Evolutionary conservation across 768 basidiomycete species (phyloP).

Genomic region (Leccinum broughii): DNA sequence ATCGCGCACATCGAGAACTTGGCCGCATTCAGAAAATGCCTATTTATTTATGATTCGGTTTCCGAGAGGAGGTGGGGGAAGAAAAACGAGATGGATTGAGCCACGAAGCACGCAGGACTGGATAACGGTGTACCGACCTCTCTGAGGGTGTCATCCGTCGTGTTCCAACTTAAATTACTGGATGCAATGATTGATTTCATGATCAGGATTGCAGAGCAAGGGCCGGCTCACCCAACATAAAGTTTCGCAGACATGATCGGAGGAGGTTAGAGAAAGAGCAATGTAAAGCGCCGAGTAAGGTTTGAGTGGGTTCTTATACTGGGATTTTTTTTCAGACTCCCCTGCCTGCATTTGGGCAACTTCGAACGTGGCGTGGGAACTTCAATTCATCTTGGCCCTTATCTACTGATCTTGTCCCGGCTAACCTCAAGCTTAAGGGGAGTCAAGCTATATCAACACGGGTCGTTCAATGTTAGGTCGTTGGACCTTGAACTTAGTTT

Average conservation of each 20-base stretch:
- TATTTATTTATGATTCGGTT: slow-evolving; percentile 18
- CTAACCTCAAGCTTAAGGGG: neutral
- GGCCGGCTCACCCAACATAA: slow-evolving; percentile 33
- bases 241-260: slow-evolving; percentile 33
- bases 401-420: slow-evolving; percentile 11
- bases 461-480: no score
- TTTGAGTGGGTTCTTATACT: slow-evolving; percentile 31
- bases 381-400: slow-evolving; percentile 2
- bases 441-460: neutral
- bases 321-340: slow-evolving; percentile 34
- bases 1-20: slow-evolving; percentile 51
- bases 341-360: slow-evolving; percentile 29
- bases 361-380: slow-evolving; percentile 17
- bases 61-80: slow-evolving; percentile 6
- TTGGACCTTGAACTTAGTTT: neutral
- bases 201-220: neutral
- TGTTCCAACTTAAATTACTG: slow-evolving; percentile 37
- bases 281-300: slow-evolving; percentile 13
- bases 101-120: neutral
- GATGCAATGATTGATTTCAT: neutral
- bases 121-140: slow-evolving; percentile 21
- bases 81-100: slow-evolving; percentile 12
- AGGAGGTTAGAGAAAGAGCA: slow-evolving; percentile 17
- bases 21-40: slow-evolving; percentile 46
- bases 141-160: slow-evolving; percentile 30